Evolutionary conservation across 768 basidiomycete genomes (phyloP).

Genomic region (Austroboletus eburneus): DNA sequence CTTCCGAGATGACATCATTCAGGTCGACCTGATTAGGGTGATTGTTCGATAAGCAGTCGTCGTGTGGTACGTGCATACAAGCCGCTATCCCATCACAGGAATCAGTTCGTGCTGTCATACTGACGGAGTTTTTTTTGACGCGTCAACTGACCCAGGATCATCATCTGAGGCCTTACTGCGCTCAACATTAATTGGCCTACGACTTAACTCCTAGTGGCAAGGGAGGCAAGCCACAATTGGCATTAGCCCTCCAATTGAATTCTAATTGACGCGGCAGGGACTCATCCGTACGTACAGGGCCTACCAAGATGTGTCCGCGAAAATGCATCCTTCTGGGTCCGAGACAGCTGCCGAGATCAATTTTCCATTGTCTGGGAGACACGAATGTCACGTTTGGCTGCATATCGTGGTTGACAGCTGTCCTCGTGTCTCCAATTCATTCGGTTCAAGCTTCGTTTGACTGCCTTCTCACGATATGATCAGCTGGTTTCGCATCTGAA

Average conservation of each 20-base stretch:
- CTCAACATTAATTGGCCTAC: neutral
- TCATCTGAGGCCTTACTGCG: neutral
- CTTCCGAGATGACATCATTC: too few species aligned
- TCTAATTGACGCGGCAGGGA: neutral
- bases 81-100: too few species aligned
- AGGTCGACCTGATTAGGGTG: too few species aligned
- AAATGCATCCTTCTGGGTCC: conserved; percentile 1
- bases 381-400: conserved; percentile 7
- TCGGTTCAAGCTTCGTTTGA: conserved; percentile 3
- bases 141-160: neutral
- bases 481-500: neutral
- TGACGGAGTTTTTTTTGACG: too few species aligned
- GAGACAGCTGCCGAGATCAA: neutral
- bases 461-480: conserved; percentile 1
- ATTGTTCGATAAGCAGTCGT: too few species aligned
- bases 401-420: conserved; percentile 1
- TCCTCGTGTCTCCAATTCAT: conserved; percentile 5
- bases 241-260: neutral
- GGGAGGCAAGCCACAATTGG: neutral
- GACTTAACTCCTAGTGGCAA: neutral
- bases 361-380: neutral
- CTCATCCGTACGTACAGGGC: neutral
- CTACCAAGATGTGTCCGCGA: conserved; percentile 2
- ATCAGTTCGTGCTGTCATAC: too few species aligned
- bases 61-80: too few species aligned